Evolutionary conservation across 495 filamentous ascomycete species (phyloP).

Genomic region (Aspergillus taichungensis): DNA sequence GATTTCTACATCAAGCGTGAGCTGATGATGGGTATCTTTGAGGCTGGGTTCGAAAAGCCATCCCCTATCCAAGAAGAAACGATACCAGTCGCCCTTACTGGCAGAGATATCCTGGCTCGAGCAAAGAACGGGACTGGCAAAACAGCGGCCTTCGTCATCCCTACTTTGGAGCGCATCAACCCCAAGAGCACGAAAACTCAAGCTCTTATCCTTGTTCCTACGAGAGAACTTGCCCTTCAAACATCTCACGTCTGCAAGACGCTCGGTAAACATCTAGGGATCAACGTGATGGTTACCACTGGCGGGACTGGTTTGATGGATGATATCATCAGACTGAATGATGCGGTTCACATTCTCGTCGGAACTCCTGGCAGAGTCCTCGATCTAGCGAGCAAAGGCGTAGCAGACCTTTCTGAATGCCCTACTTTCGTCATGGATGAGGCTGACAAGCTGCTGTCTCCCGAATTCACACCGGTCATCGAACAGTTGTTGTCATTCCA

Average conservation of each 20-base stretch:
- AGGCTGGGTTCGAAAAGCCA: conserved; percentile 96
- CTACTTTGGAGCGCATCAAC: conserved; percentile 90
- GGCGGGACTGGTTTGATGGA: conserved; percentile 91
- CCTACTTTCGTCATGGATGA: conserved; percentile 99
- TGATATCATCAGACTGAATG: conserved; percentile 90
- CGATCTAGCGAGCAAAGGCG: conserved; percentile 87
- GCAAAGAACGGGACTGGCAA: conserved; percentile 99
- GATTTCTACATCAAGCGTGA: conserved; percentile 92
- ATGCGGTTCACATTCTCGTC: conserved; percentile 94
- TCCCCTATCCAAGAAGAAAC: conserved; percentile 99
- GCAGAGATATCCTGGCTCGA: conserved; percentile 88
- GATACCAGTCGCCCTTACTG: conserved; percentile 91
- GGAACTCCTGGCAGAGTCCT: conserved; percentile 94
- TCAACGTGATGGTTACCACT: conserved; percentile 99
- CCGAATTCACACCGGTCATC: conserved; percentile 94
- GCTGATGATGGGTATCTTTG: conserved; percentile 97
- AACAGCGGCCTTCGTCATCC: conserved; percentile 95
- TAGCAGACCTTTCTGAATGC: conserved; percentile 93
- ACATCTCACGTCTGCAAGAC: conserved; percentile 99
- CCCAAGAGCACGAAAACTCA: conserved; percentile 92
- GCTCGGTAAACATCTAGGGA: conserved; percentile 87
- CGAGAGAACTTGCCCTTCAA: conserved; percentile 94
- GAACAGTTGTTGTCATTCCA: conserved; percentile 90
- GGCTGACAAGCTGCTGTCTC: conserved; percentile 91
- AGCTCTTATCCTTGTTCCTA: conserved; percentile 91